Base-by-base conservation (phyloP, 805 yeast species). In the Cyberlindnera samutprakarnensis region DNA sequence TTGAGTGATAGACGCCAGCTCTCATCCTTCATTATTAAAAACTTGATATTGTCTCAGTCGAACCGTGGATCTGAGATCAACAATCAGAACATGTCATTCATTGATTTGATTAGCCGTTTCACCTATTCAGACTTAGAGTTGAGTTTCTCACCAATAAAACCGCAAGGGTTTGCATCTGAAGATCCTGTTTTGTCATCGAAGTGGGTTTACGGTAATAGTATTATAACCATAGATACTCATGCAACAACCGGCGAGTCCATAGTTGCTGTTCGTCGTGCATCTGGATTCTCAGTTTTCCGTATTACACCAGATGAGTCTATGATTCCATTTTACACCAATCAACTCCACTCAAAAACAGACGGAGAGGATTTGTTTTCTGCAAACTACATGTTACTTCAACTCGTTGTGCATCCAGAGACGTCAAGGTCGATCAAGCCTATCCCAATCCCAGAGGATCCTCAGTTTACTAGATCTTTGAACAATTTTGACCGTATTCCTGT, bases 401-500 rank as follows among this genome's bases (percentile, higher is more conserved):
- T 72, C 18, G 46, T 70, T 34, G 60, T 65, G 32, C 68, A 67
- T 15, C 46, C 66, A 15, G 72, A 64, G 27, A 44, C 54, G 4
- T 39, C 31, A 5, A 32, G 45, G 5, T 33, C 45, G 4, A 31
- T 49, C 4, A 66, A 64, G 39, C 81, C 81, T 3, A 41, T 73
- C 4, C 68, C 75, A 3, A 51, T 78, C 8, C 62, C 70, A 6
- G 80, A 73, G 32, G 49, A 66, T 54, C 40, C 64, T 12, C 40
- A 63, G 49, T 53, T 65, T 12, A 44, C 49, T 2, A 62, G 82
- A 19, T 82, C 88, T 0, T 49, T 86, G 14, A 53, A 68, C 6
- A 65, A 75, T 13, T 62, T 86, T 37, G 95, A 85, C 46, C 58
- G 87, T 13, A 74, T 82, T 1, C 94, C 95, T 0, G 75, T 78